Conservation (phyloP, 257 asterid genomes). For the Salvia hispanica region DNA sequence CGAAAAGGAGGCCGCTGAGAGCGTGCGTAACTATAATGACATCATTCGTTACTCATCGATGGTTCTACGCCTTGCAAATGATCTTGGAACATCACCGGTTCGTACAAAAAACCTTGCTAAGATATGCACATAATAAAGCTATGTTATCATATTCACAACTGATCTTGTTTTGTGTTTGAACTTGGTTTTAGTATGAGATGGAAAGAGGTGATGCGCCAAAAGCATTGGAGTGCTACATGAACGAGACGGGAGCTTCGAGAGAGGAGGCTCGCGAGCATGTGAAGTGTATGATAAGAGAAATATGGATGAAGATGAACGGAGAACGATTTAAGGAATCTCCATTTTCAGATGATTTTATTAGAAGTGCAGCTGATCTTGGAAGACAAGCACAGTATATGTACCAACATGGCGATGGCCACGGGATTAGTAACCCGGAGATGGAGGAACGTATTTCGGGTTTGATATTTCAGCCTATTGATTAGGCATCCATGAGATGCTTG, state of each 20-base stretch:
- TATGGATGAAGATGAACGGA: neutral
- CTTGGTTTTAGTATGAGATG: constrained; percentile 5
- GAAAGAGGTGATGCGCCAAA: constrained; percentile 18
- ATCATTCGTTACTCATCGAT: neutral
- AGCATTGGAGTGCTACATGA: constrained; percentile 23
- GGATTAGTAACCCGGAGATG: neutral
- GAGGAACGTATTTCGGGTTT: neutral
- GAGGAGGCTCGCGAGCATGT: constrained; percentile 21
- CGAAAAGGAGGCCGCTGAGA: neutral
- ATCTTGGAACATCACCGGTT: constrained; percentile 21
- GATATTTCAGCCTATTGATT: neutral
- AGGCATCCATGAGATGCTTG: neutral
- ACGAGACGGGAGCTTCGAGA: neutral
- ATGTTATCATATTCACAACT: too few species aligned
- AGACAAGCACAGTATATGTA: constrained; percentile 19
- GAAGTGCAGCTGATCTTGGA: constrained; percentile 23
- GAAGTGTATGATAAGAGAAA: neutral
- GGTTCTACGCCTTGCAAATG: constrained; percentile 21
- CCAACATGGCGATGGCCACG: constrained; percentile 20
- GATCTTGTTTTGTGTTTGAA: too few species aligned
- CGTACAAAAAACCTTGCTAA: neutral
- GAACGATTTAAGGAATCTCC: neutral
- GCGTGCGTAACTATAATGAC: neutral
- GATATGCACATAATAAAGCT: too few species aligned
- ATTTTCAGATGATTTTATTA: neutral